Evolutionary conservation across 495 filamentous ascomycete genomes (phyloP).

Genomic region (Talaromyces nanjingensis): DNA sequence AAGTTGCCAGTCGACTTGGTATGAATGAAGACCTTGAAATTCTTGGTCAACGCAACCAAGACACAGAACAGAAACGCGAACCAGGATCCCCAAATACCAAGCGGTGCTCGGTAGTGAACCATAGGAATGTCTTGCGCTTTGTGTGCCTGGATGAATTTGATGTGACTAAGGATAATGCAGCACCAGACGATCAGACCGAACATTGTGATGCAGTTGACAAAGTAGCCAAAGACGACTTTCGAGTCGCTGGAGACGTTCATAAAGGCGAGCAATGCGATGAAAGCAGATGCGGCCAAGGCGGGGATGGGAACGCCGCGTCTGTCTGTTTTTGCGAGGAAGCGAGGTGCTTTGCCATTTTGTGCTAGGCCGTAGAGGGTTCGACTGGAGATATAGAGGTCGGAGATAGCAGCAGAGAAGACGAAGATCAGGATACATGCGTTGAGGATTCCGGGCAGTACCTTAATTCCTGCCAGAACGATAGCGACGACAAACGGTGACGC

Average conservation of each 20-base stretch:
- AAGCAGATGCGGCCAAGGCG: constrained; percentile 53
- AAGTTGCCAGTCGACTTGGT: constrained; percentile 34
- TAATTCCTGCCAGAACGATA: constrained; percentile 42
- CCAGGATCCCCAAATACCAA: constrained; percentile 61
- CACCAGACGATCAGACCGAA: constrained; percentile 64
- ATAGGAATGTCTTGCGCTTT: constrained; percentile 60
- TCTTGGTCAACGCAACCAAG: constrained; percentile 66
- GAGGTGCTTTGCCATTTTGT: constrained; percentile 66
- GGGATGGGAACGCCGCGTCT: constrained; percentile 67
- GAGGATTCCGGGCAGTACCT: constrained; percentile 44
- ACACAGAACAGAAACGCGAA: constrained; percentile 56
- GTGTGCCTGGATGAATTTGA: constrained; percentile 66
- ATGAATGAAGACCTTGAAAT: constrained; percentile 56
- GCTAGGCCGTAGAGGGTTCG: constrained; percentile 76
- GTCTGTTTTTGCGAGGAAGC: constrained; percentile 64
- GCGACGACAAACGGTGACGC: constrained; percentile 58
- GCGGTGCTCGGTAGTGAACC: constrained; percentile 65
- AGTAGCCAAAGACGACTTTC: constrained; percentile 69
- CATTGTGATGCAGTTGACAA: constrained; percentile 68
- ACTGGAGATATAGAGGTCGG: constrained; percentile 42
- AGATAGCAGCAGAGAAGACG: constrained; percentile 67
- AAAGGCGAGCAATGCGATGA: constrained; percentile 65
- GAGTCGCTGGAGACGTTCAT: constrained; percentile 69
- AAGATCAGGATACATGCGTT: constrained; percentile 68
- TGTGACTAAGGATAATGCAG: constrained; percentile 71